Base-by-base conservation (phyloP, 208 protist species). In the Lotmaria passim region DNA sequence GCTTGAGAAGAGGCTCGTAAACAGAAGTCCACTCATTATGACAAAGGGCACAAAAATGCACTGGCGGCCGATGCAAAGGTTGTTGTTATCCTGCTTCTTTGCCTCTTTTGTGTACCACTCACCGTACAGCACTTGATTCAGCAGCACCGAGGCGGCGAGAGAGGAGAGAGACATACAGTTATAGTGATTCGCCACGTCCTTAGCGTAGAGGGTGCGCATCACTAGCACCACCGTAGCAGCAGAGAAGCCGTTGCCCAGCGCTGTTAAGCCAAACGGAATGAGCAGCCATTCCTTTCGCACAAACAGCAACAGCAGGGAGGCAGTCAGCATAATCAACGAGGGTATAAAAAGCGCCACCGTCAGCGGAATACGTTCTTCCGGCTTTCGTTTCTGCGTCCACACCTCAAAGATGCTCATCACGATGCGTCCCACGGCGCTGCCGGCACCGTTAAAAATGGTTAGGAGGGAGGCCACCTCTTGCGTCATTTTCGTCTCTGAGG, bases 151-250 rank as follows among this genome's bases (percentile, higher is more conserved):
- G 4, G 83, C 34, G 10, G 50, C 46, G 11, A 91, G 78, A 4
- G 69, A 77, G 3, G 81, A 57, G 36, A 95, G n/a, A 7, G 75
- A 88, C 31, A 71, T 83, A 48, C 82, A 87, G 73, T 91, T 93
- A 55, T 93, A 95, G 64, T 93, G 87, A 50, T 88, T 91, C 8
- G 81, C 90, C 21, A 91, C 70, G 52, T 93, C 87, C 50, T 86
- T 89, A 7, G 78, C 79, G 73, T 91, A 95, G 11, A 93, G 61
- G 17, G 81, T 85, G 17, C 90, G 90, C 52, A 89, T 80, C 23
- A 93, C 85, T 34, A 95, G 81, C 36, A 93, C 85, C n/a, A 83
- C 70, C 1, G 80, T 76, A 0, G 90, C 87, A 1, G 87, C 82
- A 15, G 69, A 75, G 44, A 83, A 90, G 26, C 90, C 90, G 79